A percentile compares a stretch with the other conserved stretches of the same genome.
Evolutionary conservation across 805 yeast species (phyloP).

Genomic region (Saturnispora gosingensis): DNA sequence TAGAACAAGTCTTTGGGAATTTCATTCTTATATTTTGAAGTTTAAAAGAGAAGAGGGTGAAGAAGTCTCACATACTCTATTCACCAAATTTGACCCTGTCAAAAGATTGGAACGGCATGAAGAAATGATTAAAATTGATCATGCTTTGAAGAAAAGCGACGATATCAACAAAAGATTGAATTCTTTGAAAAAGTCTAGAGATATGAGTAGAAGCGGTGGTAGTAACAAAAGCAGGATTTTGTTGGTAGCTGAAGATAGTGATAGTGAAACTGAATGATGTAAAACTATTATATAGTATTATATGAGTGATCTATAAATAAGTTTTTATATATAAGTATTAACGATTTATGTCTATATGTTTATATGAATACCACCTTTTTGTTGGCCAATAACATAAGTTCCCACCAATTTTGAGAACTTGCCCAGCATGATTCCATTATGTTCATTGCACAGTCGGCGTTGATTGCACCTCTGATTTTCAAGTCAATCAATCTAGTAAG

Average conservation of each 20-base stretch:
- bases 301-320: not conserved
- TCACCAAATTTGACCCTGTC: constrained; percentile 59
- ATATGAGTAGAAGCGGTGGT: constrained; percentile 10
- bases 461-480: constrained; percentile 33
- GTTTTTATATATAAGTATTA: not conserved
- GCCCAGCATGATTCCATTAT: constrained; percentile 48
- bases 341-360: constrained; percentile 23
- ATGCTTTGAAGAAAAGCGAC: constrained; percentile 61
- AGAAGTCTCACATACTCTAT: constrained; percentile 20
- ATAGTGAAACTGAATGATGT: not conserved
- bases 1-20: constrained; percentile 86
- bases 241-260: constrained; percentile 19
- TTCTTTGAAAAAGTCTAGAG: constrained; percentile 36
- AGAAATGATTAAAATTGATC: constrained; percentile 64
- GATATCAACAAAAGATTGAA: constrained; percentile 55
- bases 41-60: constrained; percentile 29
- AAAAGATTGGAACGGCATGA: constrained; percentile 67
- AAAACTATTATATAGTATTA: too few relatives aligned
- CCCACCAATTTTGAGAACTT: constrained; percentile 43
- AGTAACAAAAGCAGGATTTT: constrained; percentile 12
- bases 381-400: constrained; percentile 33
- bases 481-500: constrained; percentile 33
- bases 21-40: constrained; percentile 73
- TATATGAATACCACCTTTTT: constrained; percentile 38
- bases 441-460: constrained; percentile 23